Evolutionary conservation across 495 filamentous ascomycete species (phyloP).

Genomic region (Astrothelium macrocarpum): DNA sequence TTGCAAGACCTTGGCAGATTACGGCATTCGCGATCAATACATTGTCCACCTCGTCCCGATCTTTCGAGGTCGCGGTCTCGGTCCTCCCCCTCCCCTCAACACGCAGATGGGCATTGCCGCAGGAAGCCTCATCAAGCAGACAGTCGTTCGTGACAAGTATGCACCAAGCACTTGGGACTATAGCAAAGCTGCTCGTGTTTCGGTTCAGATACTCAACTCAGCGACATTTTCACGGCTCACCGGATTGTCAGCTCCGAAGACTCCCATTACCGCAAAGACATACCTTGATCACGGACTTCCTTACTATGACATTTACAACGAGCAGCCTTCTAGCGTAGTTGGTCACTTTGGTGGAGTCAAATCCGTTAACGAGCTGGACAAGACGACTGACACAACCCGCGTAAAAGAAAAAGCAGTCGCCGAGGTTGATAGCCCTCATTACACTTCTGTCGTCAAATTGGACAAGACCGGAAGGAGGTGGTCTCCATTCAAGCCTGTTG

Average conservation of each 20-base stretch:
- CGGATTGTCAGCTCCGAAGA: conserved; percentile 16
- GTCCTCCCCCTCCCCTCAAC: background rate
- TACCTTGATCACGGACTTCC: conserved; percentile 21
- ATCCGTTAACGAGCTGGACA: conserved; percentile 21
- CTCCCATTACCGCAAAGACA: conserved; percentile 16
- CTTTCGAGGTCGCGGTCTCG: conserved; percentile 10
- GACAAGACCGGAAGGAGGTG: background rate
- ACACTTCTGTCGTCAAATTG: conserved; percentile 11
- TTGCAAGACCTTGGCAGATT: background rate
- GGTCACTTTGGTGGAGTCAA: conserved; percentile 21
- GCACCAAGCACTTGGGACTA: conserved; percentile 13
- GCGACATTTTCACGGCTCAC: conserved; percentile 13
- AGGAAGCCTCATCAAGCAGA: conserved; percentile 24
- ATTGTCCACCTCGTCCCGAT: conserved; percentile 6
- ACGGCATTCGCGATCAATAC: background rate
- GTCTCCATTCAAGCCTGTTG: conserved; percentile 9
- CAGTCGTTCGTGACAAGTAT: conserved; percentile 16
- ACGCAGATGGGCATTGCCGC: conserved; percentile 21
- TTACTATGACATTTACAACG: conserved; percentile 23
- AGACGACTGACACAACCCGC: conserved; percentile 3
- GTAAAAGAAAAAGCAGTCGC: conserved; percentile 12
- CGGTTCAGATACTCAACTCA: conserved; percentile 26
- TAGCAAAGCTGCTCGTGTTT: conserved; percentile 15
- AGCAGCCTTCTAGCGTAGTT: conserved; percentile 15
- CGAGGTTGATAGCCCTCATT: conserved; percentile 8